These are phyloP conservation scores for Luffa acutangula DNA, from an alignment of 306 rosid genomes.

Conservation along the genomic window DNA sequence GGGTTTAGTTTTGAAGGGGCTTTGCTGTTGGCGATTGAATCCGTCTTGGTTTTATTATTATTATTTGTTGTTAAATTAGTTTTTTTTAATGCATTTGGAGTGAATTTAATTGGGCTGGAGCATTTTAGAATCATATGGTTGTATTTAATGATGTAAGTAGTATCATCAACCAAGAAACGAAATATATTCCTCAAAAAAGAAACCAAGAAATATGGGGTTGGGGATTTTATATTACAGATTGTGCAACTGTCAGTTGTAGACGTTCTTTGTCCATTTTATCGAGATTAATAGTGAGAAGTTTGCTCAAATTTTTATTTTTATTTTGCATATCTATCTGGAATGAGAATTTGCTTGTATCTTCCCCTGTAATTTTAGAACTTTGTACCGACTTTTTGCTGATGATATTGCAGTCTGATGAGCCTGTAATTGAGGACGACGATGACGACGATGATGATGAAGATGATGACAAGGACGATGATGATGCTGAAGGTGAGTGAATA, in stretches of 20 bases:
- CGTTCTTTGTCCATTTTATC: background rate
- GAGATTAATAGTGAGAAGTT: background rate
- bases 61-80: background rate
- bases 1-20: background rate
- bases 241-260: background rate
- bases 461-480: conserved; percentile 48
- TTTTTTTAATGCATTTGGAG: background rate
- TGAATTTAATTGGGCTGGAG: background rate
- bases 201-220: background rate
- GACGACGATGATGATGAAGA: conserved; percentile 65
- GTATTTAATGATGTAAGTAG: background rate
- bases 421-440: conserved; percentile 65
- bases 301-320: background rate
- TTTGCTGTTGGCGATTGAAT: background rate
- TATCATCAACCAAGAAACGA: background rate
- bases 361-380: background rate
- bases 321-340: background rate
- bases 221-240: background rate
- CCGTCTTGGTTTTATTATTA: background rate
- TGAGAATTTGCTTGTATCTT: background rate
- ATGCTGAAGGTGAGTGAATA: conserved; percentile 48
- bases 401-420: conserved; percentile 51
- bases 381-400: background rate
- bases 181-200: background rate
- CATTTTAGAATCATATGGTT: background rate